Conservation (phyloP, 1,139 yeast species). For the Suhomyces bolitotheri region DNA sequence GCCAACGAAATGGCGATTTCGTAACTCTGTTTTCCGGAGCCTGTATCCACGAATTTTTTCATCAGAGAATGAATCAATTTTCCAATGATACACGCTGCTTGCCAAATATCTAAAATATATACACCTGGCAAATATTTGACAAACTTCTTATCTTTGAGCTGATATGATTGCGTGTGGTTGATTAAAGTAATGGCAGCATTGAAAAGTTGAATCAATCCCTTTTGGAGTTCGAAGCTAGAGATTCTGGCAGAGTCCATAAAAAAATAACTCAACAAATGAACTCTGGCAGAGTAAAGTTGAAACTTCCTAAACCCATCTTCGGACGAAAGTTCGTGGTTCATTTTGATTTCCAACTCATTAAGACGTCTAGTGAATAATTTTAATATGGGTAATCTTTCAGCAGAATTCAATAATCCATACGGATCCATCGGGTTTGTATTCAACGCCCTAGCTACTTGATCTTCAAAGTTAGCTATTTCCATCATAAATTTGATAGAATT, state of each 20-base stretch:
- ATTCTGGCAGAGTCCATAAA: conserved; percentile 65
- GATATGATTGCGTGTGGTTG: conserved; percentile 64
- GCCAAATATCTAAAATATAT: conserved; percentile 82
- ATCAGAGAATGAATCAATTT: conserved; percentile 76
- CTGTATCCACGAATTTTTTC: conserved; percentile 63
- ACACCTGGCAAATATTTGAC: conserved; percentile 82
- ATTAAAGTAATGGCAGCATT: conserved; percentile 75
- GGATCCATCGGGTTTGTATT: conserved; percentile 72
- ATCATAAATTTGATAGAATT: conserved; percentile 67
- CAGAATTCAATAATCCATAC: conserved; percentile 62
- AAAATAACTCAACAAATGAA: conserved; percentile 77
- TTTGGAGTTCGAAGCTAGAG: conserved; percentile 62
- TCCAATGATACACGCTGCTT: conserved; percentile 81
- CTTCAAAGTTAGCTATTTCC: conserved; percentile 81
- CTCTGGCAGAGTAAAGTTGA: conserved; percentile 68
- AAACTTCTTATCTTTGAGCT: conserved; percentile 59
- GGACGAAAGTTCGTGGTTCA: conserved; percentile 31
- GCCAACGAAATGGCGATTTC: conserved; percentile 69
- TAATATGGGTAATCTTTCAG: conserved; percentile 72
- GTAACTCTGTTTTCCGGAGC: conserved; percentile 71
- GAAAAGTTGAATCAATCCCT: conserved; percentile 75
- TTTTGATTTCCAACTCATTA: conserved; percentile 67
- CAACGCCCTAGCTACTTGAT: conserved; percentile 76
- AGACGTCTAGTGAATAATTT: conserved; percentile 69
- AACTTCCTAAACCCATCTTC: conserved; percentile 68